These are phyloP conservation scores for Phaeosphaeria sp. DNA, from an alignment of 2,329 filamentous ascomycete species.

Conservation along the genomic window DNA sequence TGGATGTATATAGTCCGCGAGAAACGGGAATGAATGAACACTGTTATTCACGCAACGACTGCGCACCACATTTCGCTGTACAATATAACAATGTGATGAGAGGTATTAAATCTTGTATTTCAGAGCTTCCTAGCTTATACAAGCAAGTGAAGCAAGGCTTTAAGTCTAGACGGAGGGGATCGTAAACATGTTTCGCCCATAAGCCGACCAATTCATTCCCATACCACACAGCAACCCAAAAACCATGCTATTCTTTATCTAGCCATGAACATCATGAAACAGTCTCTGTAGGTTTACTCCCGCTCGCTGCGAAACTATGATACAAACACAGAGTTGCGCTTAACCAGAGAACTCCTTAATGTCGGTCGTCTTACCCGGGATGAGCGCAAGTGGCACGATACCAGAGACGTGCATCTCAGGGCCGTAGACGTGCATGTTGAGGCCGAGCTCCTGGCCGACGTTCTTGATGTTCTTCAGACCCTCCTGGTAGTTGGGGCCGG, in stretches of 20 bases:
- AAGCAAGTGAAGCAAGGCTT: neutral
- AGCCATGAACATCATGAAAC: conserved; percentile 35
- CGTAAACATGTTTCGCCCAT: no score
- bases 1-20: neutral
- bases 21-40: neutral
- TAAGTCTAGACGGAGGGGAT: neutral
- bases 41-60: neutral
- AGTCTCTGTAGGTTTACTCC: conserved; percentile 11
- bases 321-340: conserved; percentile 32
- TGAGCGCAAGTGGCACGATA: conserved; percentile 90
- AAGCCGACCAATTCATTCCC: neutral
- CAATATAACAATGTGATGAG: neutral
- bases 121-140: neutral
- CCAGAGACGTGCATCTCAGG: conserved; percentile 89
- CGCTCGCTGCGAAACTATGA: conserved; percentile 23
- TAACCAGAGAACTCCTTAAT: conserved; percentile 68
- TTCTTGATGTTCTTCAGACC: conserved; percentile 99
- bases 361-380: conserved; percentile 63
- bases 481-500: conserved; percentile 99
- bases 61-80: neutral
- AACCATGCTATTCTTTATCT: conserved; percentile 35
- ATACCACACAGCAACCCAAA: neutral
- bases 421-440: conserved; percentile 91
- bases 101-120: neutral
- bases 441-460: conserved; percentile 89